Percentiles rank a stretch among this genome's conserved stretches.
These are phyloP conservation scores for Fragaria iinumae DNA, from an alignment of 306 rosid species.

Conservation along the genomic window DNA sequence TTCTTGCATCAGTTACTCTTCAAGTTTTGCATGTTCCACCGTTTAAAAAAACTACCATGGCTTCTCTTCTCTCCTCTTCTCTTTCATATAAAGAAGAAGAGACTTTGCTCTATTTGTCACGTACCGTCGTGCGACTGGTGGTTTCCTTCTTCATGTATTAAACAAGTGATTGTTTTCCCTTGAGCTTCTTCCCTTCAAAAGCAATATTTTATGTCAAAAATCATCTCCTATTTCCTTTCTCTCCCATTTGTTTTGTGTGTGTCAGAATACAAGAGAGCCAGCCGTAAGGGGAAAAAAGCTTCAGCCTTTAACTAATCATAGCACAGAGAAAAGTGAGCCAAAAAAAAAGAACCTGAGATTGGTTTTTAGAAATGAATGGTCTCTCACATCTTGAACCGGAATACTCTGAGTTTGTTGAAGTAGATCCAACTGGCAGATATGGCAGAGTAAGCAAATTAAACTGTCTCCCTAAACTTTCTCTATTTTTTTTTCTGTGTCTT, in stretches of 20 bases:
- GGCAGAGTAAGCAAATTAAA: constrained; percentile 62
- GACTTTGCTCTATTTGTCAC: constrained; percentile 33
- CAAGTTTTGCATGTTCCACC: background rate
- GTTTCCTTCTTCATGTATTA: constrained; percentile 27
- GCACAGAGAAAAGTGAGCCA: constrained; percentile 11
- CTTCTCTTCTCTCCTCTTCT: constrained; percentile 12
- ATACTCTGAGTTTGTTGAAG: constrained; percentile 69
- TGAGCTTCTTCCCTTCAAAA: background rate
- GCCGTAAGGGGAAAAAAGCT: constrained; percentile 17
- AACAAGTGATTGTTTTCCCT: background rate
- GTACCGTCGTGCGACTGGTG: constrained; percentile 43
- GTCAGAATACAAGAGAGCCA: constrained; percentile 35
- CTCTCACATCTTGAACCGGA: constrained; percentile 50
- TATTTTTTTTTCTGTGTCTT: background rate
- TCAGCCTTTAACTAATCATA: background rate
- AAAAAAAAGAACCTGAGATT: background rate
- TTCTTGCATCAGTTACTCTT: constrained; percentile 8
- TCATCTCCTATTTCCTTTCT: constrained; percentile 8
- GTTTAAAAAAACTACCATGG: background rate
- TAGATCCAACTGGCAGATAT: constrained; percentile 99
- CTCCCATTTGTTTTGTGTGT: constrained; percentile 24
- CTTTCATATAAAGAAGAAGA: background rate
- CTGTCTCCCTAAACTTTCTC: constrained; percentile 5
- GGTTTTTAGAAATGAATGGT: constrained; percentile 51
- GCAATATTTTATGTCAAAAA: constrained; percentile 1